Evolutionary conservation across 1,139 yeast species (phyloP).

Genomic region (Meyerozyma sp.): DNA sequence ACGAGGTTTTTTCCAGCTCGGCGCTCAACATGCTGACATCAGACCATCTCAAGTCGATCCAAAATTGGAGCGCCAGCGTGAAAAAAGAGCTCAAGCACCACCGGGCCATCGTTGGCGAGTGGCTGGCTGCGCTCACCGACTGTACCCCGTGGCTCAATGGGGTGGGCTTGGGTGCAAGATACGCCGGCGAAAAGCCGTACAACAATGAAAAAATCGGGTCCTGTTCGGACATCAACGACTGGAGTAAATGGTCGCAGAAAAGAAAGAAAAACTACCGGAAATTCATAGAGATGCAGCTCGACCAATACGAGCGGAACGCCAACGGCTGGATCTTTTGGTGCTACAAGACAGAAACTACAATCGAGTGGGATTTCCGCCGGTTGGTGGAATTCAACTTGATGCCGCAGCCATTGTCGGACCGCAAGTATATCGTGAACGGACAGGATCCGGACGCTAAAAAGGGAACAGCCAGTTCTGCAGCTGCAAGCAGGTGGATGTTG

Average conservation of each 20-base stretch:
- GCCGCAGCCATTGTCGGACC: slow-evolving; percentile 54
- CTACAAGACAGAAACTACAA: slow-evolving; percentile 56
- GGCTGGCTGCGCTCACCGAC: slow-evolving; percentile 62
- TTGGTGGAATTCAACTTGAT: slow-evolving; percentile 46
- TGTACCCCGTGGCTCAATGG: slow-evolving; percentile 66
- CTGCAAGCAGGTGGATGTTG: not conserved
- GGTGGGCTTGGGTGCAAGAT: slow-evolving; percentile 53
- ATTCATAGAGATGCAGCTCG: slow-evolving; percentile 41
- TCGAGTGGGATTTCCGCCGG: slow-evolving; percentile 59
- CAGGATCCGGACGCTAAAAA: slow-evolving; percentile 21
- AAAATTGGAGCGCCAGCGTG: slow-evolving; percentile 31
- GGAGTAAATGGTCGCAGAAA: slow-evolving; percentile 30
- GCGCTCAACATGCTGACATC: slow-evolving; percentile 35
- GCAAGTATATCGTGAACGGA: slow-evolving; percentile 37
- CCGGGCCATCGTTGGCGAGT: slow-evolving; percentile 56
- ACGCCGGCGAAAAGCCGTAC: slow-evolving; percentile 43
- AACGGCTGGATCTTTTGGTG: slow-evolving; percentile 70
- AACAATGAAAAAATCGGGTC: slow-evolving; percentile 28
- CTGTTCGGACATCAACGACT: slow-evolving; percentile 23
- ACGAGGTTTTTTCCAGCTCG: slow-evolving; percentile 48
- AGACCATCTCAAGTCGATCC: slow-evolving; percentile 32
- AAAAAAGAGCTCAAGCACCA: slow-evolving; percentile 34
- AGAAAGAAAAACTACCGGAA: slow-evolving; percentile 43
- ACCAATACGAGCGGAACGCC: slow-evolving; percentile 34
- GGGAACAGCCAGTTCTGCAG: not conserved